These are phyloP conservation scores for Coemansia asiatica DNA, from an alignment of 192 early-diverging fungal genomes.

Conservation along the genomic window DNA sequence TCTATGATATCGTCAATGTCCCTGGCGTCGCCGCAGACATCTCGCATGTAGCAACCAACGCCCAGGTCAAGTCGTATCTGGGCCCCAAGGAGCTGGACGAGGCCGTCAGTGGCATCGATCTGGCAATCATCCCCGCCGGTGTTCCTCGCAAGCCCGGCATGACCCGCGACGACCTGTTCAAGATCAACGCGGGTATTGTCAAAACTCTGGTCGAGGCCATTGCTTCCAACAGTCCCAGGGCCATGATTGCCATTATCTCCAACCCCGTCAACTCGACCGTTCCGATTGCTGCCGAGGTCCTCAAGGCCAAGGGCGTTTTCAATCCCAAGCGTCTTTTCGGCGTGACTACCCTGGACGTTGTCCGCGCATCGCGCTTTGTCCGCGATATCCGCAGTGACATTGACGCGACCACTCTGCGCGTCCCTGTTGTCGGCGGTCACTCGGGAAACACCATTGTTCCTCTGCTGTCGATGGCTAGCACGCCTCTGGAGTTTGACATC, in stretches of 20 bases:
- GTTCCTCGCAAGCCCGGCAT: constrained; percentile 98
- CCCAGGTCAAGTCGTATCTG: constrained; percentile 72
- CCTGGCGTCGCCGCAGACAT: constrained; percentile 96
- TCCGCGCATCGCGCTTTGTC: constrained; percentile 91
- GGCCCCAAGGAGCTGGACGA: constrained; percentile 64
- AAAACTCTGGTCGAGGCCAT: constrained; percentile 75
- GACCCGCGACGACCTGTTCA: constrained; percentile 98
- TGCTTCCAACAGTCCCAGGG: constrained; percentile 80
- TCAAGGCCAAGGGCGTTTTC: constrained; percentile 87
- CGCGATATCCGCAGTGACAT: constrained; percentile 68
- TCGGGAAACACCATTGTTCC: constrained; percentile 95
- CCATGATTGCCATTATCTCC: constrained; percentile 83
- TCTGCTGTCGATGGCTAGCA: constrained; percentile 71
- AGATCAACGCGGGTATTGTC: constrained; percentile 96
- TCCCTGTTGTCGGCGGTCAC: constrained; percentile 92
- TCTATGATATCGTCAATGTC: constrained; percentile 97
- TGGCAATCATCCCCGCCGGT: constrained; percentile 93
- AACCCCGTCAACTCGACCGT: constrained; percentile 99
- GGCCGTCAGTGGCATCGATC: constrained; percentile 65
- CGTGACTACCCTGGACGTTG: constrained; percentile 92
- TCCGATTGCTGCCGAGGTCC: constrained; percentile 90
- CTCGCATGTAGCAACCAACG: constrained; percentile 83
- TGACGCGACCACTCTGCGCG: constrained; percentile 67
- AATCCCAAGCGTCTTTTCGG: constrained; percentile 88
- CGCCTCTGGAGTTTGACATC: constrained; percentile 69